Base-by-base conservation (phyloP, 345 rosid genomes). In the Corymbia maculata region DNA sequence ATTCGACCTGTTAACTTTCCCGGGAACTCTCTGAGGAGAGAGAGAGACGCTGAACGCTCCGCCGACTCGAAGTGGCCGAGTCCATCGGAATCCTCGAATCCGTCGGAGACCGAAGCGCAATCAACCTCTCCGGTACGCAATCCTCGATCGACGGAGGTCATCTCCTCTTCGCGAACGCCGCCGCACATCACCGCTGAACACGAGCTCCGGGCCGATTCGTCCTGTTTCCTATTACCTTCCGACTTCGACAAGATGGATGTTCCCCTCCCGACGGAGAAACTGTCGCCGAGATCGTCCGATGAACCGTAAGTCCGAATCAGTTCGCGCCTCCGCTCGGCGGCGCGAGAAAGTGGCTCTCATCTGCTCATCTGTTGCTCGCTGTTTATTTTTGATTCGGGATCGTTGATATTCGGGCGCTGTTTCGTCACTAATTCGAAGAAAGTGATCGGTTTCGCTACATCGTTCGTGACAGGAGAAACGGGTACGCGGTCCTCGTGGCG, bases 401-500 rank as follows among this genome's bases (percentile, higher is more conserved):
- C 28, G 21, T 42, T 36, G 84, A 75, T 75, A 22, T 75, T 9
- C 24, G 49, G 82, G 28, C 13, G 26, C 84, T 10, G 28, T 75
- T 19, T 21, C 42, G 84, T 75, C 44, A 8, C 66, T 36, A 47
- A 53, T 51, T 52, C 7, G 68, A 85, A 52, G 68, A 32, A 52
- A 86, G 13, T 75, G 87, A 53, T 45, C 12, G 51, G 49, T 6
- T 86, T 86, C 6, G 42, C 42, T 7, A 51, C 45, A 12, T 86
- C 10, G 16, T 88, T 6, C 89, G 86, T 88, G 86, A 53, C 90
- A 93, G 94, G 92, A 93, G 90, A 88, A 92, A 91, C 88, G 88
- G 88, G 51, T 88, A 36, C 92, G 98, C 94, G 22, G 96, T 95
- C 90, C 94, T 98, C 80, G 97, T 97, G 61, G 96, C 97, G 24